Evolutionary conservation across 1,139 yeast genomes (phyloP).

Genomic region (Yamadazyma songkhlaensis): DNA sequence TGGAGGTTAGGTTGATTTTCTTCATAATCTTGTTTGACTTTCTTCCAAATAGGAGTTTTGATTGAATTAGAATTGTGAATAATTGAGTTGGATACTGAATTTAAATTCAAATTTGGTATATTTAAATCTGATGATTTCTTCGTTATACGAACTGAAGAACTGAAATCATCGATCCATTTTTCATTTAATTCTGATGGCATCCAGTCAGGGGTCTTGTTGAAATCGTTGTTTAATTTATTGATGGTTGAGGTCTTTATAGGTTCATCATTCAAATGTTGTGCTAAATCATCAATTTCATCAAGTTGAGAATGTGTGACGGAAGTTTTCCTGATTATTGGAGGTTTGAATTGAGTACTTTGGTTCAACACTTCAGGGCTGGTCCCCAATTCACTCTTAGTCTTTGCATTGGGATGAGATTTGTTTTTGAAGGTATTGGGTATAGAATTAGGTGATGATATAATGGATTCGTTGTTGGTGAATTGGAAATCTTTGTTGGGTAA

Average conservation of each 20-base stretch:
- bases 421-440: slow-evolving; percentile 47
- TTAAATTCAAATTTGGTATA: slow-evolving; percentile 16
- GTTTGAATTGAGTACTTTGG: neutral
- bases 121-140: slow-evolving; percentile 15
- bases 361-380: slow-evolving; percentile 7
- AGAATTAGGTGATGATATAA: slow-evolving; percentile 25
- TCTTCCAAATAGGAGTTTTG: slow-evolving; percentile 41
- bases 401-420: slow-evolving; percentile 47
- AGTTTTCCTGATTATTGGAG: neutral
- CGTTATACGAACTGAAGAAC: slow-evolving; percentile 31
- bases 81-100: slow-evolving; percentile 29
- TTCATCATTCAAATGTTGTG: slow-evolving; percentile 3
- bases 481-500: slow-evolving; percentile 33
- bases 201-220: slow-evolving; percentile 41
- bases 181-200: slow-evolving; percentile 42
- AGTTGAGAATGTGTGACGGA: neutral
- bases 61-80: slow-evolving; percentile 28
- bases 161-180: slow-evolving; percentile 34
- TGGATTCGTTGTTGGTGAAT: slow-evolving; percentile 15
- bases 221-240: slow-evolving; percentile 1
- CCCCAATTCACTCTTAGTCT: slow-evolving; percentile 25
- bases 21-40: slow-evolving; percentile 28
- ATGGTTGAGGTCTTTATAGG: slow-evolving; percentile 13
- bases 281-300: slow-evolving; percentile 1
- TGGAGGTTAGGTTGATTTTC: slow-evolving; percentile 30